Conservation (phyloP, 352 stramenopile species). For the Pythium dissimile region DNA sequence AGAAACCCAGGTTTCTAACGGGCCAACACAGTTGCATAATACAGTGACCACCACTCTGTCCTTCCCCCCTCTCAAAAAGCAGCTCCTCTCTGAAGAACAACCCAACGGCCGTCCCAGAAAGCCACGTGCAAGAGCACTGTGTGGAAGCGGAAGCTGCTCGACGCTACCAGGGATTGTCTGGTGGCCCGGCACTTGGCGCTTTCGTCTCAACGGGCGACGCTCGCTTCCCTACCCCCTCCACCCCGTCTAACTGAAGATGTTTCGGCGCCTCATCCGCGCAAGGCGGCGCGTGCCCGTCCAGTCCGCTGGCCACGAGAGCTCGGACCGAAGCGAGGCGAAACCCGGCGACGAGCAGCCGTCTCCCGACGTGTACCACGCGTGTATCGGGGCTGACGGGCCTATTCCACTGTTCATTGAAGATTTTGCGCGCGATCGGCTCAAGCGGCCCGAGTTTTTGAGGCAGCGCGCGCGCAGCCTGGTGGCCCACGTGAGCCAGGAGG, state of each 20-base stretch:
- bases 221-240: neutral
- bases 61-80: too few relatives aligned
- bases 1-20: neutral
- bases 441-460: slow-evolving; percentile 11
- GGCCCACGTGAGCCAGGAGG: slow-evolving; percentile 33
- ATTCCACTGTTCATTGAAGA: slow-evolving; percentile 21
- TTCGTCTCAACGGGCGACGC: neutral
- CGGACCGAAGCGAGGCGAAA: slow-evolving; percentile 28
- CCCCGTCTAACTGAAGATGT: slow-evolving; percentile 29
- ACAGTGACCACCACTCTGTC: slow-evolving; percentile 10
- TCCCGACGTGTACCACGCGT: slow-evolving; percentile 43
- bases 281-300: slow-evolving; percentile 56
- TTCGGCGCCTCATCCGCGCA: slow-evolving; percentile 52
- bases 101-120: neutral
- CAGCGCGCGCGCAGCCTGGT: slow-evolving; percentile 17
- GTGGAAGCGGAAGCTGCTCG: neutral
- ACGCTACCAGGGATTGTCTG: slow-evolving; percentile 17
- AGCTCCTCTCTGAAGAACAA: neutral
- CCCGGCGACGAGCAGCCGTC: slow-evolving; percentile 16
- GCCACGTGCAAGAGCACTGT: too few relatives aligned
- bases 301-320: slow-evolving; percentile 54
- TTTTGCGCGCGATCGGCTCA: slow-evolving; percentile 8
- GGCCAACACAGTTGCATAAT: neutral
- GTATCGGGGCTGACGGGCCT: slow-evolving; percentile 18
- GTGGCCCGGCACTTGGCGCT: slow-evolving; percentile 3